Conservation (phyloP, 2,329 filamentous ascomycete species). For the Trichoderma atroviride region DNA sequence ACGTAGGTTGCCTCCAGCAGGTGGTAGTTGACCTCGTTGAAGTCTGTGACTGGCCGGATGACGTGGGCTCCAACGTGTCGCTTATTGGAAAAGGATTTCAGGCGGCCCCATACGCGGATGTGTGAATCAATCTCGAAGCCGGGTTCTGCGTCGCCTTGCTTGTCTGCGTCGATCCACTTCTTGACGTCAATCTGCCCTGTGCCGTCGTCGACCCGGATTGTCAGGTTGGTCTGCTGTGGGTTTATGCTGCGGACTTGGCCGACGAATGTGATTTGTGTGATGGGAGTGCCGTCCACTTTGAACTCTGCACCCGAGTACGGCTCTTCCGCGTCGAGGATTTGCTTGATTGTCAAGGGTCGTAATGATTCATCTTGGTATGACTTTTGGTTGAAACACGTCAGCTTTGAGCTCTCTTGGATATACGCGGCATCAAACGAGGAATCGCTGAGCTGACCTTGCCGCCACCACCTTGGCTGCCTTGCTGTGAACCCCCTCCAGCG, state of each 20-base stretch:
- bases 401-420: not conserved
- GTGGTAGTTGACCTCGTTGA: slow-evolving; percentile 93
- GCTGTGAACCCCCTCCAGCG: slow-evolving; percentile 58
- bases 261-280: slow-evolving; percentile 77
- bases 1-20: slow-evolving; percentile 86
- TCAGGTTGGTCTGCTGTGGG: slow-evolving; percentile 86
- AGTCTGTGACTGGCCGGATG: slow-evolving; percentile 77
- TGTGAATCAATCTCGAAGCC: slow-evolving; percentile 74
- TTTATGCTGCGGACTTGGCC: slow-evolving; percentile 88
- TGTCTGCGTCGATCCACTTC: slow-evolving; percentile 75
- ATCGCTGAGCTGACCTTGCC: slow-evolving; percentile 43
- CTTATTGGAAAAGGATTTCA: slow-evolving; percentile 84
- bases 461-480: slow-evolving; percentile 56
- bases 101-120: slow-evolving; percentile 80
- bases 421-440: not conserved
- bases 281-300: slow-evolving; percentile 75
- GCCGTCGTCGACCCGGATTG: slow-evolving; percentile 92
- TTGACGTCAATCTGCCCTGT: slow-evolving; percentile 91
- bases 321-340: slow-evolving; percentile 81
- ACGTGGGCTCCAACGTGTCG: slow-evolving; percentile 78
- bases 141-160: slow-evolving; percentile 49
- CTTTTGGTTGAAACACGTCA: slow-evolving; percentile 38
- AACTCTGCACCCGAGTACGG: slow-evolving; percentile 74
- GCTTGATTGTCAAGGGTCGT: slow-evolving; percentile 93
- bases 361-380: slow-evolving; percentile 80